Base-by-base conservation (phyloP, 176 grass and related monocot genomes). In the Carex myosuroides region DNA sequence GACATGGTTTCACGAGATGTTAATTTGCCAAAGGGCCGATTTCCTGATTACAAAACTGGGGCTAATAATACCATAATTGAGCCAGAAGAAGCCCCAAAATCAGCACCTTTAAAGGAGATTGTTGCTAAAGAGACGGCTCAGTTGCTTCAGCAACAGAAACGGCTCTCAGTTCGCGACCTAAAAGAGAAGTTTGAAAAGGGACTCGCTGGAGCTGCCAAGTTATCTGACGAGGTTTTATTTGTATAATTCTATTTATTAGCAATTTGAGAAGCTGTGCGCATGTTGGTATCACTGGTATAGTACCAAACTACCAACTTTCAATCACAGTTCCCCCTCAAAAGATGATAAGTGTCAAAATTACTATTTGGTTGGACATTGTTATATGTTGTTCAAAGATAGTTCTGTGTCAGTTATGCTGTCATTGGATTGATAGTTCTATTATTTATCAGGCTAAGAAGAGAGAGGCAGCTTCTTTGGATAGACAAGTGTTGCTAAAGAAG, bases 111-210 rank as follows among this genome's bases (percentile, higher is more conserved):
- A 12, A 93, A 90, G 82, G 95, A 98, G 69, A 89, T 98, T 85
- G 95, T 98, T 82, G 95, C 89, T 3, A 98, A 91, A 73, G 95
- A 98, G 87, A 98, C 95, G 13, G 83, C 88, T 0, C 92, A 94
- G 79, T 74, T 98, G 82, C 87, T 98, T 70, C 89, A 98, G 86
- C 92, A 94, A 81, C 89, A 79, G 22, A 91, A 70, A 85, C 86
- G 92, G 57, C 92, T 98, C 13, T 98, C 95, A 48, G 95, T 98
- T 74, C 88, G 95, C 33, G 95, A 98, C 79, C 92, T 98, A 11
- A 93, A 90, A 39, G 92, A 98, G 82, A 98, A 94, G 84, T 98
- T 98, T 75, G 95, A 98, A 80, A 91, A 91, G 82, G 95, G 95
- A 70, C 83, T 94, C 44, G 83, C 87, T 66, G 89, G 89, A 61